These are phyloP conservation scores for Colletotrichum abscissum DNA, from an alignment of 2,329 filamentous ascomycete genomes.

Conservation along the genomic window DNA sequence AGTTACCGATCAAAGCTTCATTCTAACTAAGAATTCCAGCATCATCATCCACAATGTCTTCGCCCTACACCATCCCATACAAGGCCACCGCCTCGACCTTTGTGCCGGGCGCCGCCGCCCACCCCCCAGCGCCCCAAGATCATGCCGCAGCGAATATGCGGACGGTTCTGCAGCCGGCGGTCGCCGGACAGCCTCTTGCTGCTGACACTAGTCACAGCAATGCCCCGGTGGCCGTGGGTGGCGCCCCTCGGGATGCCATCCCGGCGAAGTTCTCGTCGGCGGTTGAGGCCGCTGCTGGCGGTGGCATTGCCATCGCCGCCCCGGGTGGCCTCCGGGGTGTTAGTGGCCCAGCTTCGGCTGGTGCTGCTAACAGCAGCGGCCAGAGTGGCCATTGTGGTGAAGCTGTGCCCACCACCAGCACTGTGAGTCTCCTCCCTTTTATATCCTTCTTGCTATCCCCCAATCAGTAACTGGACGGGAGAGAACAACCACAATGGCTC, in stretches of 20 bases:
- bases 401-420: background rate
- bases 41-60: background rate
- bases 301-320: slow-evolving; percentile 13
- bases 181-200: background rate
- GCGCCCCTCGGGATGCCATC: background rate
- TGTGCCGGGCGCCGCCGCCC: background rate
- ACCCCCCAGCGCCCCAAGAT: background rate
- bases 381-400: background rate
- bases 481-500: background rate
- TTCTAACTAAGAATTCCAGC: background rate
- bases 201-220: slow-evolving; percentile 4
- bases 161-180: background rate
- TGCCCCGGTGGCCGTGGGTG: background rate
- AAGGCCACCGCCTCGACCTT: background rate
- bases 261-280: slow-evolving; percentile 24
- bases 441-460: background rate
- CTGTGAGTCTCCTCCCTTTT: background rate
- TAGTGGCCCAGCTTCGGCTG: background rate
- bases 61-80: slow-evolving; percentile 34
- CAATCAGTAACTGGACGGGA: background rate
- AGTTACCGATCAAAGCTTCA: too few species aligned
- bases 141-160: background rate
- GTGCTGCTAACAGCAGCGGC: background rate
- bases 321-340: background rate
- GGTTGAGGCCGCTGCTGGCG: background rate